phyloP scores from a whole-genome alignment of 441 rosid genomes.

The Pelargonium cotyledonis region DNA sequence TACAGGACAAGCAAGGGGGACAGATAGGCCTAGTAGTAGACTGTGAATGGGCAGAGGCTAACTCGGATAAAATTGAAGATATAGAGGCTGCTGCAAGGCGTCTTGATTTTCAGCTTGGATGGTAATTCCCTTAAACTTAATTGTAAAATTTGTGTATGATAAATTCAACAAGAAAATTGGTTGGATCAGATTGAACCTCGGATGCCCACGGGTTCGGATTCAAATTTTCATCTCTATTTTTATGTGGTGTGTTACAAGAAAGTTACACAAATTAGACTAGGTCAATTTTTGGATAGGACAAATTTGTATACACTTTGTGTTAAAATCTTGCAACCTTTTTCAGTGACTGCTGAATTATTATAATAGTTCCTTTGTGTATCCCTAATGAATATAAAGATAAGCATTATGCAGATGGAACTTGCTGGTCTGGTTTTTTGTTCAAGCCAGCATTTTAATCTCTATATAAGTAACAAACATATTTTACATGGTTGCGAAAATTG shows the following conservation, averaged over 20 bases:
- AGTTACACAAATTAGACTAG: no score
- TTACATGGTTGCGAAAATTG: no score
- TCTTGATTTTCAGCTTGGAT: slow-evolving; percentile 88
- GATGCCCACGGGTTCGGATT: no score
- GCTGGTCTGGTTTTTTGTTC: background rate
- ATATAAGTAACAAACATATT: background rate
- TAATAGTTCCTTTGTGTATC: background rate
- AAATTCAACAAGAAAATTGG: no score
- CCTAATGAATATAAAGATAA: background rate
- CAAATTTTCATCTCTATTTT: no score
- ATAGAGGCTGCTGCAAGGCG: slow-evolving; percentile 68
- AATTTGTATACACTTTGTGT: no score
- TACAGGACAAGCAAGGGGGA: slow-evolving; percentile 79
- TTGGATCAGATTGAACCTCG: no score
- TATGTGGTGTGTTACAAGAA: no score
- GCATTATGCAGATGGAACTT: background rate
- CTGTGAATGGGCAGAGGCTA: slow-evolving; percentile 94
- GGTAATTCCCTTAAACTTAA: slow-evolving; percentile 37
- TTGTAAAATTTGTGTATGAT: background rate
- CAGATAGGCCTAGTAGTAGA: slow-evolving; percentile 72
- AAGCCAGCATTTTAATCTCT: background rate
- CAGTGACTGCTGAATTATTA: background rate
- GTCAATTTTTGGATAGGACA: no score
- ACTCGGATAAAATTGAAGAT: slow-evolving; percentile 64
- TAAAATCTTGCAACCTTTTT: no score